Percentiles rank a stretch among this genome's conserved stretches.
phyloP scores from a whole-genome alignment of 2,329 filamentous ascomycete genomes.

The Periconia digitata region DNA sequence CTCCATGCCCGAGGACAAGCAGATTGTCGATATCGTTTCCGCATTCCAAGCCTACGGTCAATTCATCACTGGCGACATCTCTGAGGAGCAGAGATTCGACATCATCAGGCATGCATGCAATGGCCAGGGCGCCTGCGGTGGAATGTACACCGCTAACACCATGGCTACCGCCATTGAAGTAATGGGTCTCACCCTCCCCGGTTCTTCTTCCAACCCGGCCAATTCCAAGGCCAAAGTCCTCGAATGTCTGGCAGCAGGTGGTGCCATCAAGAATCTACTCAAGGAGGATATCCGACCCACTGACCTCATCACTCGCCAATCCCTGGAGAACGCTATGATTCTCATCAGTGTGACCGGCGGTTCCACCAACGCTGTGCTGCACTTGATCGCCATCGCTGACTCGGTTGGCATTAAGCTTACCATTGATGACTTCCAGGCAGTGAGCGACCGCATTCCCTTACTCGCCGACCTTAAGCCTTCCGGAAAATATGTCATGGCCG shows the following conservation, averaged over 20 bases:
- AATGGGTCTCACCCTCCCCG: slow-evolving; percentile 55
- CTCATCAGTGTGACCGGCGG: slow-evolving; percentile 54
- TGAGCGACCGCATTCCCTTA: slow-evolving; percentile 53
- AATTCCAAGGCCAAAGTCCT: slow-evolving; percentile 54
- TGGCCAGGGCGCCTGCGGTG: slow-evolving; percentile 79
- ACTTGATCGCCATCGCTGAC: slow-evolving; percentile 55
- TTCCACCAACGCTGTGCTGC: slow-evolving; percentile 54
- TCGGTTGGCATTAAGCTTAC: slow-evolving; percentile 53
- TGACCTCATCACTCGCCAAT: slow-evolving; percentile 53
- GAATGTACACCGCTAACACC: slow-evolving; percentile 66
- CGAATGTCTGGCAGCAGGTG: slow-evolving; percentile 53
- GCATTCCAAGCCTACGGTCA: slow-evolving; percentile 98
- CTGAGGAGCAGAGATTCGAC: slow-evolving; percentile 87
- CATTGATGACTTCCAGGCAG: slow-evolving; percentile 55
- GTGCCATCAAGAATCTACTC: slow-evolving; percentile 54
- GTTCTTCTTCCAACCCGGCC: slow-evolving; percentile 55
- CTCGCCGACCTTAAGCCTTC: slow-evolving; percentile 56
- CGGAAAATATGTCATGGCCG: slow-evolving; percentile 59
- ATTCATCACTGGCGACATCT: slow-evolving; percentile 88
- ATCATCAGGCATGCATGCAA: slow-evolving; percentile 92
- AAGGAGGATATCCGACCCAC: slow-evolving; percentile 53
- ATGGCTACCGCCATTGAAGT: slow-evolving; percentile 55
- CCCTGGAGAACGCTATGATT: slow-evolving; percentile 56
- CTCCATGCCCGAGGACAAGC: slow-evolving; percentile 63
- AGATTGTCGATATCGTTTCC: slow-evolving; percentile 87